Percentiles rank a stretch among this genome's conserved stretches.
These are phyloP conservation scores for Solanum corneliomulleri DNA, from an alignment of 257 asterid genomes.

Conservation along the genomic window DNA sequence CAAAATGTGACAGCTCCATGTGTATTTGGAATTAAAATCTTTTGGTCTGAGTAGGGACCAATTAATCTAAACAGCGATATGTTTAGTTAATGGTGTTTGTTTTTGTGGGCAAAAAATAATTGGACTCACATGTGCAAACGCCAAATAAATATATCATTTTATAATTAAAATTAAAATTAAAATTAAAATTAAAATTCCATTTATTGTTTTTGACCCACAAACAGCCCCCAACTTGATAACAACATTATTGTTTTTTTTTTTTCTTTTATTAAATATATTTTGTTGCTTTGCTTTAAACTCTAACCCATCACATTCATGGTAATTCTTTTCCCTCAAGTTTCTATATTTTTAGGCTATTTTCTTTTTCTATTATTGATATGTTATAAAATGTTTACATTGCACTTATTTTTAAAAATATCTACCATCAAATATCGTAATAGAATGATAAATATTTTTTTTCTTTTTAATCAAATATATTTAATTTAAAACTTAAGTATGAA, in stretches of 20 bases:
- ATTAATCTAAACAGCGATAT: conserved; percentile 16
- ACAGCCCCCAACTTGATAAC: conserved; percentile 9
- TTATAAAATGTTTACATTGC: too few species aligned
- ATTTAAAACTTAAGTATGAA: too few species aligned
- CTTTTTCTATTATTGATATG: too few species aligned
- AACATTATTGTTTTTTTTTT: neutral
- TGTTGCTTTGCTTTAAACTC: neutral
- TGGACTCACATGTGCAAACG: conserved; percentile 12
- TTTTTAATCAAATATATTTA: too few species aligned
- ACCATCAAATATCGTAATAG: too few species aligned
- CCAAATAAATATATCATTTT: neutral
- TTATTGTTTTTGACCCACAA: conserved; percentile 14
- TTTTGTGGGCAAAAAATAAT: conserved; percentile 9
- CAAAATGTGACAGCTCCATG: conserved; percentile 31
- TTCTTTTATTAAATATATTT: neutral
- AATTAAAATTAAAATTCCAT: neutral
- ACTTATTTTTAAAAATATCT: too few species aligned
- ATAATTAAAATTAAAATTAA: too few species aligned
- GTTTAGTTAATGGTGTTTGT: conserved; percentile 20
- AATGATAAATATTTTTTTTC: too few species aligned
- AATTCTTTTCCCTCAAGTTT: neutral
- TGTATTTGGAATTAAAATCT: neutral
- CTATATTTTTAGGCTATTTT: neutral
- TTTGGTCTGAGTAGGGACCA: neutral
- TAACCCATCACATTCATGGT: neutral